A percentile compares a stretch with the other conserved stretches of the same genome.
These are phyloP conservation scores for Claviceps citrina DNA, from an alignment of 2,329 filamentous ascomycete genomes.

Conservation along the genomic window DNA sequence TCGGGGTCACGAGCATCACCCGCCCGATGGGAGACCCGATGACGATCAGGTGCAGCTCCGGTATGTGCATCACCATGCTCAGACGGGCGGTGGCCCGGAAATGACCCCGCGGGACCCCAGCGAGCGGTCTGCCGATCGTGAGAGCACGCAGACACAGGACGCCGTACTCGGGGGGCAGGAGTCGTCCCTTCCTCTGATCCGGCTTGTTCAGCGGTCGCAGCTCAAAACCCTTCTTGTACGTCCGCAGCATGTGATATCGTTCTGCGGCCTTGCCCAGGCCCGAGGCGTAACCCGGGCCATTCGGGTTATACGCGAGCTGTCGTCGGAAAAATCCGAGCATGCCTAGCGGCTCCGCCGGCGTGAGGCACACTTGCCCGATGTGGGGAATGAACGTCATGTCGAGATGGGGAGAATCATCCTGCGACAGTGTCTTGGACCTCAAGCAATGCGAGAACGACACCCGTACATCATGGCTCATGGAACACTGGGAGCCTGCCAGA, in stretches of 20 bases:
- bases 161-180: conserved; percentile 15
- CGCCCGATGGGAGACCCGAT: conserved; percentile 52
- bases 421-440: conserved; percentile 1
- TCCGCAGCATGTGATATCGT: conserved; percentile 28
- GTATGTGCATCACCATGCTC: conserved; percentile 48
- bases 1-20: conserved; percentile 47
- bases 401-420: conserved; percentile 3
- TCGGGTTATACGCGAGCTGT: conserved; percentile 8
- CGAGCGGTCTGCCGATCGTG: conserved; percentile 12
- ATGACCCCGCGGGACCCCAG: conserved; percentile 10
- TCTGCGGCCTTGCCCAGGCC: conserved; percentile 5
- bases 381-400: conserved; percentile 24
- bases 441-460: not conserved
- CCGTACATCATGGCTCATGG: not conserved
- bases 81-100: conserved; percentile 26
- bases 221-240: conserved; percentile 33
- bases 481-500: no score
- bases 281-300: not conserved
- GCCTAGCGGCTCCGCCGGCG: conserved; percentile 6
- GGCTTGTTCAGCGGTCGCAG: conserved; percentile 21
- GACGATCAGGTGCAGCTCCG: conserved; percentile 54
- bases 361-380: conserved; percentile 11
- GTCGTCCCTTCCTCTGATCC: conserved; percentile 8
- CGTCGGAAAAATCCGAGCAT: conserved; percentile 12
- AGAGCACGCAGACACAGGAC: conserved; percentile 18